A percentile compares a stretch with the other conserved stretches of the same genome.
Evolutionary conservation across 176 grass and related monocot species (phyloP).

Genomic region (Zoysia japonica): DNA sequence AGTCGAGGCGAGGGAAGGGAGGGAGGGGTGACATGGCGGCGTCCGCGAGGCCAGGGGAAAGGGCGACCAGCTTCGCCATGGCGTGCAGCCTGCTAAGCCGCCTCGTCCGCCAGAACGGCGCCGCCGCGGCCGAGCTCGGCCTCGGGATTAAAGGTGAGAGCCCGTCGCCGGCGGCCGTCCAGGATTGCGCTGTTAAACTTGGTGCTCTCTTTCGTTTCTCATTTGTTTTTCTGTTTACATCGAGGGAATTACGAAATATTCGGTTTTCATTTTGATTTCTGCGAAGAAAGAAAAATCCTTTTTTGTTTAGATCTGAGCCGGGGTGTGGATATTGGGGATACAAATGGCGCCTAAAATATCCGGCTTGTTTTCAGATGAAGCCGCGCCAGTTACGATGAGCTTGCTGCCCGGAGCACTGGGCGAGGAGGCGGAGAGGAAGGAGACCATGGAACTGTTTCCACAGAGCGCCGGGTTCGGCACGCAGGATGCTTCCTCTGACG

Average conservation of each 20-base stretch:
- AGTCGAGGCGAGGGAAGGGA: too few species aligned
- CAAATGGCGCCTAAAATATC: background rate
- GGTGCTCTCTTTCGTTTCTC: background rate
- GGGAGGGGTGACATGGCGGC: conserved; percentile 35
- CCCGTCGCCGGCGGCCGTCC: background rate
- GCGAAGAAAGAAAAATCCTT: background rate
- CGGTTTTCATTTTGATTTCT: background rate
- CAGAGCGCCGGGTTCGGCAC: conserved; percentile 64
- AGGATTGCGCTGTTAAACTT: background rate
- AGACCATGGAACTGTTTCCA: conserved; percentile 81
- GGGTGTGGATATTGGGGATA: background rate
- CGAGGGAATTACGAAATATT: background rate
- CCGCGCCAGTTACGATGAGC: conserved; percentile 53
- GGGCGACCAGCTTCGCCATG: conserved; percentile 72
- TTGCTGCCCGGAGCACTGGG: conserved; percentile 49
- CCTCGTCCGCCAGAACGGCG: conserved; percentile 87
- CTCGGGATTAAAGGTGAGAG: conserved; percentile 70
- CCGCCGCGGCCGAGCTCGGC: conserved; percentile 62
- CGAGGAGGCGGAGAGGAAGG: conserved; percentile 50
- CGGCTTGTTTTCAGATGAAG: conserved; percentile 56
- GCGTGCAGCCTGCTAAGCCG: conserved; percentile 87
- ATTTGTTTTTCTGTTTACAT: background rate
- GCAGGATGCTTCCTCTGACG: conserved; percentile 34
- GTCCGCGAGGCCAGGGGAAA: conserved; percentile 70
- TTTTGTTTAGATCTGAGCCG: conserved; percentile 40